A percentile compares a stretch with the other conserved stretches of the same genome.
Conservation (phyloP, 768 basidiomycete species). For the Kwoniella europaea region DNA sequence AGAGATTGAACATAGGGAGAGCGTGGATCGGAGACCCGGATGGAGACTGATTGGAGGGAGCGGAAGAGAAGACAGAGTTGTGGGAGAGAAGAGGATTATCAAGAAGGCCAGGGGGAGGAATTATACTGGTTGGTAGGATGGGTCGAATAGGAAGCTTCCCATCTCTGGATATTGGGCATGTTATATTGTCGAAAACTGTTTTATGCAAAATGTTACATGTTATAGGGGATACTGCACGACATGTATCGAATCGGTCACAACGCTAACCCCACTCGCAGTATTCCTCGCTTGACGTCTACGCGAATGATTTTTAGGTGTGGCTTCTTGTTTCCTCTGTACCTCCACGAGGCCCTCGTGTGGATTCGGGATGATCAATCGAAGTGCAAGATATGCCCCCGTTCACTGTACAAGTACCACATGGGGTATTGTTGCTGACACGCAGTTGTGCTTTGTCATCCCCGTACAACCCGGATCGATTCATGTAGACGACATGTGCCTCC, state of each 20-base stretch:
- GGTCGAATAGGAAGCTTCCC: no score
- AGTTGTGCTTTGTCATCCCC: background rate
- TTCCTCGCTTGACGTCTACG: background rate
- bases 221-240: no score
- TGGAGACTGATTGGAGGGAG: no score
- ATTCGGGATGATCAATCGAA: background rate
- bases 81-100: no score
- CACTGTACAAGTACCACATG: background rate
- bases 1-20: background rate
- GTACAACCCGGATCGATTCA: background rate
- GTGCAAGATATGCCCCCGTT: background rate
- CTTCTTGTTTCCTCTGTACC: background rate
- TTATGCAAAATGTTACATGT: no score
- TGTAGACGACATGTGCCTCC: background rate
- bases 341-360: background rate
- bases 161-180: no score
- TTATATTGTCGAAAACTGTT: no score
- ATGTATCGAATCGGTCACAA: background rate
- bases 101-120: no score
- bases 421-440: background rate
- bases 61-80: no score
- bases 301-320: constrained; percentile 1
- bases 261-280: background rate
- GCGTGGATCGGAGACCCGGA: no score
- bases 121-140: no score